These are phyloP conservation scores for Pythium scleroteichum DNA, from an alignment of 352 stramenopile species.

Conservation along the genomic window DNA sequence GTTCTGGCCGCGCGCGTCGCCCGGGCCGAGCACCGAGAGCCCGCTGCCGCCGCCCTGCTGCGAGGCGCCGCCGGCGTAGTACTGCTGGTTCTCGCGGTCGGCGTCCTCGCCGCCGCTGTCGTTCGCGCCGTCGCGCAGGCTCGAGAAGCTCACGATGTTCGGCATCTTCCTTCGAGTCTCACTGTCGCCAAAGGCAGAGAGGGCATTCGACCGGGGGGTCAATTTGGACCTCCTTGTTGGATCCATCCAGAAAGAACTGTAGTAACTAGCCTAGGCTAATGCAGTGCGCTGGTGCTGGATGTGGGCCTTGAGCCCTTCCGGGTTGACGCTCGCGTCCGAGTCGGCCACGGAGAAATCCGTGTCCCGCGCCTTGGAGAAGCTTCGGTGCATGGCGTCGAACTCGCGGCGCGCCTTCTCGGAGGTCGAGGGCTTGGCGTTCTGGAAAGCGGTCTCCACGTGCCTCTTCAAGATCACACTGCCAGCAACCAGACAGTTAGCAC, in stretches of 20 bases:
- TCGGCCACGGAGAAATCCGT: constrained; percentile 67
- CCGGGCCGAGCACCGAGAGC: constrained; percentile 68
- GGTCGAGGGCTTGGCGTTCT: constrained; percentile 69
- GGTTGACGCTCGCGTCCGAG: constrained; percentile 43
- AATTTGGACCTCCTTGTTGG: too few species aligned
- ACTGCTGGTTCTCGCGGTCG: constrained; percentile 51
- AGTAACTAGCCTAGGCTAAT: constrained; percentile 42
- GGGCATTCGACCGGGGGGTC: too few species aligned
- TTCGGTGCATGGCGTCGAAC: constrained; percentile 72
- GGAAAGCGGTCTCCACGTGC: constrained; percentile 67
- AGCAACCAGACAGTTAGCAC: not conserved
- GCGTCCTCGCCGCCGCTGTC: constrained; percentile 32
- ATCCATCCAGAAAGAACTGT: too few species aligned
- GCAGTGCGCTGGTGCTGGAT: constrained; percentile 68
- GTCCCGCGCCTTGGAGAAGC: constrained; percentile 68
- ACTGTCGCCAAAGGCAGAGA: not conserved
- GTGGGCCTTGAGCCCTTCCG: constrained; percentile 55
- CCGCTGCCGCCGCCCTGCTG: constrained; percentile 73
- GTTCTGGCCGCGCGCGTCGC: constrained; percentile 28
- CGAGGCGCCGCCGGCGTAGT: constrained; percentile 70
- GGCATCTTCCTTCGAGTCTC: constrained; percentile 40
- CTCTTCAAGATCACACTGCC: constrained; percentile 48
- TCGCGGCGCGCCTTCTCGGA: constrained; percentile 53
- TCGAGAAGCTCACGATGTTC: constrained; percentile 85
- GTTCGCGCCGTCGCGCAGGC: constrained; percentile 45